Base-by-base conservation (phyloP, 371 early-diverging fungal species). In the Parasitella parasitica region DNA sequence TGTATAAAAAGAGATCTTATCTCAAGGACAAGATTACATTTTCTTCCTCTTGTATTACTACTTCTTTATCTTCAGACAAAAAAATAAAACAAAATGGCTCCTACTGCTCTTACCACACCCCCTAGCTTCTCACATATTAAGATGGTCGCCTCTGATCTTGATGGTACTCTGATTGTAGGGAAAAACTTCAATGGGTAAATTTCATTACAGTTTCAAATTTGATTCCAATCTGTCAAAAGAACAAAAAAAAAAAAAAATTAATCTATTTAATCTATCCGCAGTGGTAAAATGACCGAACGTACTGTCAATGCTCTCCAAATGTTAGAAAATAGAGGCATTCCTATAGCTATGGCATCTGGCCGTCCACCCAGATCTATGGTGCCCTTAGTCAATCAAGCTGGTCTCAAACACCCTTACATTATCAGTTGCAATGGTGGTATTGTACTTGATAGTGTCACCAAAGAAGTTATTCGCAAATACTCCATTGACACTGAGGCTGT, bases 381-480 rank as follows among this genome's bases (percentile, higher is more conserved):
- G 18, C 72, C 62, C 32, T 63, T 72, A 15, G 69, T 74, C 2
- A 68, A 64, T 6, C 75, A 71, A 56, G 70, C 69, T 5, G 53
- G 54, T 4, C 34, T 77, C n/a, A 58, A 69, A 6, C 59, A 66
- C 22, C 67, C 70, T 9, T 38, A 69, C 28, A 66, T 68, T 13
- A 61, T 77, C 27, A 69, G 77, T 32, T 77, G 75, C 52, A 77
- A 77, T 38, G 77, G 77, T 22, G 77, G 68, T 6, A 66, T 70
- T 13, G 67, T 77, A n/a, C 54, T 74, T 50, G 77, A 77, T 41
- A 63, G 67, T 50, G 54, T 66, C 4, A 66, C 62, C 12, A 62
- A 66, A 36, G 49, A 61, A 6, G 70, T 77, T 22, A 46, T 72
- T 32, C 66, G 70, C 39, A 70, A 67, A 37, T 75, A 72, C 63